Percentiles rank a stretch among this genome's conserved stretches.
These are phyloP conservation scores for Colletotrichum sp. DNA, from an alignment of 2,329 filamentous ascomycete genomes.

Conservation along the genomic window DNA sequence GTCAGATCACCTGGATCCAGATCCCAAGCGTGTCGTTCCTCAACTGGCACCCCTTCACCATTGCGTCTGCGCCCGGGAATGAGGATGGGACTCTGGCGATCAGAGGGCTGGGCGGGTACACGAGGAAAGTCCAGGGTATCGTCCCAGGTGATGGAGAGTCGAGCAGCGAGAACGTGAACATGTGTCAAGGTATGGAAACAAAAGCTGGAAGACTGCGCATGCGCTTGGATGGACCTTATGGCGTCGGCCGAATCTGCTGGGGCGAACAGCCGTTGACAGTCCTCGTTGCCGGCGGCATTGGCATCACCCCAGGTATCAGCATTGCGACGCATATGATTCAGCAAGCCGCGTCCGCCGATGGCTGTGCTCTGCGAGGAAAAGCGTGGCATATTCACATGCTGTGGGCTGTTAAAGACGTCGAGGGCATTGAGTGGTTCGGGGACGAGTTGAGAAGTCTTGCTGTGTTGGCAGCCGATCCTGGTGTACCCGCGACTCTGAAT, in stretches of 20 bases:
- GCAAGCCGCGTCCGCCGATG: background rate
- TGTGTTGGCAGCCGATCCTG: background rate
- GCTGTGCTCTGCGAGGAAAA: background rate
- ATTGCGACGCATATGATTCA: background rate
- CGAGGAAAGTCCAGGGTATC: background rate
- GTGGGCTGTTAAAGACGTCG: background rate
- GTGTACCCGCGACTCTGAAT: background rate
- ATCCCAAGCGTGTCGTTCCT: background rate
- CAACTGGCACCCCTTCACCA: background rate
- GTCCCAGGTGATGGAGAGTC: background rate
- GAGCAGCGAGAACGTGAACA: background rate
- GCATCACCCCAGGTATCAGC: background rate
- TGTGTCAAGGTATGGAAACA: accelerated
- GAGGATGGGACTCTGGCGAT: background rate
- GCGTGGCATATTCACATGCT: background rate
- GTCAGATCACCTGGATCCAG: background rate
- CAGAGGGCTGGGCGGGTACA: background rate
- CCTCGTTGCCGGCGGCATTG: background rate
- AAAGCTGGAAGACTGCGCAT: background rate
- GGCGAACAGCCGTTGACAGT: background rate
- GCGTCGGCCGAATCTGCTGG: background rate
- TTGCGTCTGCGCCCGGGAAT: background rate
- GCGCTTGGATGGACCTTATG: accelerated
- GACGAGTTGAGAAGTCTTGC: background rate
- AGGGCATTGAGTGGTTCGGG: background rate